These are phyloP conservation scores for Gnetum montanum DNA, from an alignment of 75 land plant genomes.

Conservation along the genomic window DNA sequence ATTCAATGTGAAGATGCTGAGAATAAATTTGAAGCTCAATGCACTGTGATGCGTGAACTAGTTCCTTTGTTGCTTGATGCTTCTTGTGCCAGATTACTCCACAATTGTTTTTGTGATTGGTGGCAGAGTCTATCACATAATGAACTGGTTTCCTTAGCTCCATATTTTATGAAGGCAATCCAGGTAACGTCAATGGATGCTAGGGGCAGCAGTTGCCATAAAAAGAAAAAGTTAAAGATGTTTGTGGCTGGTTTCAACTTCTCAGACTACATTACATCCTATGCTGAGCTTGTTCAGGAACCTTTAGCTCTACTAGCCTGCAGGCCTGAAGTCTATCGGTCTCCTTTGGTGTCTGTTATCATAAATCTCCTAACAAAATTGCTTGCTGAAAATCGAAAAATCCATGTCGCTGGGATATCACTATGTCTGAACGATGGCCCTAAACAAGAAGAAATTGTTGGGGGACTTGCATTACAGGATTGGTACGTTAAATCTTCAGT, in stretches of 20 bases:
- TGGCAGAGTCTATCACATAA: constrained; percentile 17
- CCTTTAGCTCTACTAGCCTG: constrained; percentile 32
- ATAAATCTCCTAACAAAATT: constrained; percentile 33
- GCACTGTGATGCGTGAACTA: constrained; percentile 17
- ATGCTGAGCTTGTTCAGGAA: constrained; percentile 21
- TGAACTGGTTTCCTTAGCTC: constrained; percentile 10
- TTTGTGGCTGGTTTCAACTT: neutral
- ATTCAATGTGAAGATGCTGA: constrained; percentile 19
- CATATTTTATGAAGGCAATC: constrained; percentile 12
- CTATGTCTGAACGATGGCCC: neutral
- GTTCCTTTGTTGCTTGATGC: constrained; percentile 29
- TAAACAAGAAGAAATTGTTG: constrained; percentile 29
- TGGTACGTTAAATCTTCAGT: constrained; percentile 13
- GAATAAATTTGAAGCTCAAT: constrained; percentile 4
- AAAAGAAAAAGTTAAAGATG: neutral
- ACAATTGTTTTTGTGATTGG: constrained; percentile 31
- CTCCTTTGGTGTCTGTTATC: constrained; percentile 23
- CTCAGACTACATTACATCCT: neutral
- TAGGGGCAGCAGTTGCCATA: neutral
- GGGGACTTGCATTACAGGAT: constrained; percentile 35
- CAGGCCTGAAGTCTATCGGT: constrained; percentile 17
- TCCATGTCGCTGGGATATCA: constrained; percentile 11
- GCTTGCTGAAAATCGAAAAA: constrained; percentile 18
- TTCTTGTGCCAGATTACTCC: constrained; percentile 20
- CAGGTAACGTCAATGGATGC: neutral